A percentile compares a stretch with the other conserved stretches of the same genome.
Evolutionary conservation across 805 yeast genomes (phyloP).

Genomic region (Myxozyma nipponensis): DNA sequence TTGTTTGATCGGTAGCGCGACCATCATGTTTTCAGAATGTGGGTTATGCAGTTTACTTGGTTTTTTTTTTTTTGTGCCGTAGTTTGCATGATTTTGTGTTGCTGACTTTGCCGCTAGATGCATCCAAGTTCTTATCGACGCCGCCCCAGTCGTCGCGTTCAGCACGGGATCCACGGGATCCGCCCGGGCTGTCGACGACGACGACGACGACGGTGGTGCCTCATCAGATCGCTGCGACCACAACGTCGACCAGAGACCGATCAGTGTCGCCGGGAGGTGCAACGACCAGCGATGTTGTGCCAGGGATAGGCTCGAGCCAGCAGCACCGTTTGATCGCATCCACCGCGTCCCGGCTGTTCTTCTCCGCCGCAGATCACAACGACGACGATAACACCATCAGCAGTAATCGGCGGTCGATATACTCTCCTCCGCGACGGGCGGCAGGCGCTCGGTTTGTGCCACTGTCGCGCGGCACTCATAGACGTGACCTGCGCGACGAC

Average conservation of each 20-base stretch:
- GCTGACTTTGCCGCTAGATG: constrained; percentile 10
- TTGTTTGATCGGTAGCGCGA: too few species aligned
- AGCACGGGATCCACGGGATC: not conserved
- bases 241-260: not conserved
- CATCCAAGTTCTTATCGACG: constrained; percentile 22
- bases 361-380: constrained; percentile 16
- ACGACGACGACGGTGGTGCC: not conserved
- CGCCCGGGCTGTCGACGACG: not conserved
- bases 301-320: not conserved
- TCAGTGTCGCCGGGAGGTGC: not conserved
- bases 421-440: constrained; percentile 22
- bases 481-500: constrained; percentile 8
- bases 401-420: constrained; percentile 12
- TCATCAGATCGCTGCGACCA: not conserved
- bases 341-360: constrained; percentile 18
- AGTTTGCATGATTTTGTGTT: not conserved
- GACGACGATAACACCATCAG: too few species aligned
- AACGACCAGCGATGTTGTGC: too few species aligned
- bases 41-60: not conserved
- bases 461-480: not conserved
- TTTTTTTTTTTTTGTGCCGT: not conserved
- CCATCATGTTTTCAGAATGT: constrained; percentile 23
- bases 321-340: constrained; percentile 1
- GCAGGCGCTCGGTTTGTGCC: not conserved
- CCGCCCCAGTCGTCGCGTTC: constrained; percentile 10